A percentile compares a stretch with the other conserved stretches of the same genome.
These are phyloP conservation scores for Agrocybe praecox DNA, from an alignment of 768 basidiomycete species.

Conservation along the genomic window DNA sequence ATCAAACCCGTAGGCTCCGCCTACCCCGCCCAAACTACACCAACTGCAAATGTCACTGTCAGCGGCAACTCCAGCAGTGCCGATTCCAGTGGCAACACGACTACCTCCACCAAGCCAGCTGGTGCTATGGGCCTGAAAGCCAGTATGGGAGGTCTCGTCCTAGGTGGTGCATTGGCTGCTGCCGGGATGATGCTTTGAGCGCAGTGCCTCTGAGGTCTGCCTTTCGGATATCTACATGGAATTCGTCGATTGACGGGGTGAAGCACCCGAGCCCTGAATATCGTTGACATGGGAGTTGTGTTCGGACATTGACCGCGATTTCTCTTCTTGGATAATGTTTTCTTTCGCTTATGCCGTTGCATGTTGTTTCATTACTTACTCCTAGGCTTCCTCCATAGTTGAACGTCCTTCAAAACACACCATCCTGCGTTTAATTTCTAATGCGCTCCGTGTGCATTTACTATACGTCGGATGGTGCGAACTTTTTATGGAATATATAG, in stretches of 20 bases:
- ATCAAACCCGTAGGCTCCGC: conserved; percentile 57
- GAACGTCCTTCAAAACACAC: too few relatives aligned
- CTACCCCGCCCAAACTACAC: conserved; percentile 47
- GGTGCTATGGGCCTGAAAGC: neutral
- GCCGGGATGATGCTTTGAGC: conserved; percentile 10
- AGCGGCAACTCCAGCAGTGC: conserved; percentile 17
- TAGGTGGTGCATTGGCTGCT: conserved; percentile 1
- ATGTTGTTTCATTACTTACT: neutral
- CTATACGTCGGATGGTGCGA: too few relatives aligned
- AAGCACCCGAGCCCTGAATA: too few relatives aligned
- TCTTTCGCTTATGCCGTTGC: neutral
- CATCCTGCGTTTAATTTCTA: too few relatives aligned
- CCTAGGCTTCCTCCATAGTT: neutral
- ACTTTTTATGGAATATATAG: too few relatives aligned
- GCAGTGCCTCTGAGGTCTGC: neutral
- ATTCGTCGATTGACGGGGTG: too few relatives aligned
- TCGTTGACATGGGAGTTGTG: neutral
- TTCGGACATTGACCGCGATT: neutral
- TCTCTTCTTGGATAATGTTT: neutral
- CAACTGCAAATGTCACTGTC: conserved; percentile 21
- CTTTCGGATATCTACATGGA: too few relatives aligned
- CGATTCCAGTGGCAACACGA: conserved; percentile 16
- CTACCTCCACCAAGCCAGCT: neutral
- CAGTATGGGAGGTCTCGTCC: neutral
- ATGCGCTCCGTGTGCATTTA: too few relatives aligned